These are phyloP conservation scores for Panicum virgatum DNA, from an alignment of 202 grass and related monocot species.

Conservation along the genomic window DNA sequence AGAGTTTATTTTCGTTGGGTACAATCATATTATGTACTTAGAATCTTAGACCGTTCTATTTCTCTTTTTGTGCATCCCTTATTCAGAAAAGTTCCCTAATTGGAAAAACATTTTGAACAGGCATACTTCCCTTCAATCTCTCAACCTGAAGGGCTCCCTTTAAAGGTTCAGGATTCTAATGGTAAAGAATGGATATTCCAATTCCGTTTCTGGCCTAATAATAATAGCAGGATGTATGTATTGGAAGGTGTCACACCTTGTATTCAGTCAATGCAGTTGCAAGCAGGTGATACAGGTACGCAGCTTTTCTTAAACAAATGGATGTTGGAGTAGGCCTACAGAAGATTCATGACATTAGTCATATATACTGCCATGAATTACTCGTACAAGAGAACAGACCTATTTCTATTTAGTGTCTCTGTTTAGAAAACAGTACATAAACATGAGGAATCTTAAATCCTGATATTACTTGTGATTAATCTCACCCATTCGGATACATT, in stretches of 20 bases:
- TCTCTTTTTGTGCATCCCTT: slow-evolving; percentile 1
- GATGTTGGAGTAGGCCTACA: slow-evolving; percentile 17
- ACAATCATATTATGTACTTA: slow-evolving; percentile 4
- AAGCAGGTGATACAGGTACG: slow-evolving; percentile 95
- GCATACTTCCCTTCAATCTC: slow-evolving; percentile 93
- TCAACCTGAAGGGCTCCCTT: slow-evolving; percentile 95
- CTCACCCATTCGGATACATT: neutral
- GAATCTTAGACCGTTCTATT: neutral
- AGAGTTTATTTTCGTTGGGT: neutral
- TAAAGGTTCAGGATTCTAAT: slow-evolving; percentile 91
- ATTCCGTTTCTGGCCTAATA: slow-evolving; percentile 99
- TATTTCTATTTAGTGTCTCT: slow-evolving; percentile 1
- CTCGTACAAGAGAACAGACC: neutral
- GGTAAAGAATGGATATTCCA: slow-evolving; percentile 99
- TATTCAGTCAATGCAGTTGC: slow-evolving; percentile 97
- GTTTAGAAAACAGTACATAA: neutral
- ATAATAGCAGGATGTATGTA: slow-evolving; percentile 99
- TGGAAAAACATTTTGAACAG: slow-evolving; percentile 45
- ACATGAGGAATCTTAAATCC: neutral
- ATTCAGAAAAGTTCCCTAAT: slow-evolving; percentile 3
- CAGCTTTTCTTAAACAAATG: slow-evolving; percentile 27
- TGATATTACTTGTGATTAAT: neutral
- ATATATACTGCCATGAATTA: neutral
- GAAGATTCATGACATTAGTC: slow-evolving; percentile 14
- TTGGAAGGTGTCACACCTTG: slow-evolving; percentile 98